Evolutionary conservation across 1,139 yeast species (phyloP), one percentile per base, ranked within the genome.

Genomic region (Lodderomyces parapsilosis): DNA sequence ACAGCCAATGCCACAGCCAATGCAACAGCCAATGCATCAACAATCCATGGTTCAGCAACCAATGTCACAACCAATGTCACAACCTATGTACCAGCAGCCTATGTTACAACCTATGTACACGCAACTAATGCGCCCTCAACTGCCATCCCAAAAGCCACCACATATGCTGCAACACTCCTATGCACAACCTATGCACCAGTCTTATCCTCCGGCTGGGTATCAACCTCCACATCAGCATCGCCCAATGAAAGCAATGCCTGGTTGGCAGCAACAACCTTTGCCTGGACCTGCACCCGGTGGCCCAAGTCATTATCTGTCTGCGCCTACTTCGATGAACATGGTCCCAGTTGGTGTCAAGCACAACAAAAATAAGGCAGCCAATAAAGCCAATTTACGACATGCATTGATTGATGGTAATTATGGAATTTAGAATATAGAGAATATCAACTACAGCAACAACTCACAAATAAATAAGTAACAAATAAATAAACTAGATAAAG

Each of bases 341-440:
- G 63, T 71, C 58, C 78, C 78, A 9, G 46, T 58, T 7, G 71
- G 65, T 3, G 64, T 57, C 18, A 63, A 56, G 44, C 58, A 53
- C 50, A 60, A 68, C 46, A 72, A 71, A 56, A 71, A 71, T 48
- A 52, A 56, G 28, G 58, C 55, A 17, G 52, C 61, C 11, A 68
- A 68, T 46, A 69, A 69, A 46, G 77, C 74, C 1, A 59, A 63
- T 37, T 55, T 73, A 43, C 58, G 78, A 42, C 69, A 74, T 9
- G 77, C 76, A 1, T 64, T 73, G 43, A 63, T 64, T 43, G 68
- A 65, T 41, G 71, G 71, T 0, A 58, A 61, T 34, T 73, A 71
- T 55, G 78, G 78, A 9, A 71, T 73, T 36, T 69, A 56, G 25
- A n/a, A n/a, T n/a, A n/a, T n/a, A n/a, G n/a, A n/a, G n/a, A n/a